Percentiles rank a stretch among this genome's conserved stretches.
Conservation (phyloP, 139 green algal species). For the Micromonas commoda region DNA sequence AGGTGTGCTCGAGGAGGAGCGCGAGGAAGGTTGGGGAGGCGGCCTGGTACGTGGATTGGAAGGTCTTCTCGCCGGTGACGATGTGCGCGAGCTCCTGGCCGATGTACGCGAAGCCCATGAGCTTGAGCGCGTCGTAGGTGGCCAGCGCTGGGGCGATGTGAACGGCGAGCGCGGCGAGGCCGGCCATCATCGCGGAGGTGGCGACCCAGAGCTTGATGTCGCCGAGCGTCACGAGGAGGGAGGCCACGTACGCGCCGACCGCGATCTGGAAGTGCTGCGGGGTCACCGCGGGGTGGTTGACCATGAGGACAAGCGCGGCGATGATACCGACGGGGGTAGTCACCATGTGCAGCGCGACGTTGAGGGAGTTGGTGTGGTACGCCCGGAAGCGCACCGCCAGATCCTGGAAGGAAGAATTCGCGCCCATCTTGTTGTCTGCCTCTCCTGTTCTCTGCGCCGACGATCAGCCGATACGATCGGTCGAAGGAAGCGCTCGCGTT, state of each 20-base stretch:
- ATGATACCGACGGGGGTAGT: slow-evolving; percentile 21
- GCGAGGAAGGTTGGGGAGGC: not conserved
- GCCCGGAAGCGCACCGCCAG: slow-evolving; percentile 1
- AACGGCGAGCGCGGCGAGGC: not conserved
- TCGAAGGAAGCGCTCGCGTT: too few relatives aligned
- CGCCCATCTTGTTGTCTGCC: not conserved
- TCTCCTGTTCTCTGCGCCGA: not conserved
- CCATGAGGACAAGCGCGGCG: not conserved
- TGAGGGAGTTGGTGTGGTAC: slow-evolving; percentile 31
- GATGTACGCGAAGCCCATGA: slow-evolving; percentile 18
- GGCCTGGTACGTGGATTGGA: slow-evolving; percentile 31
- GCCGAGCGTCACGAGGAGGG: not conserved
- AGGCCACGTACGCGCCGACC: not conserved
- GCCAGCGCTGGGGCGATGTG: not conserved
- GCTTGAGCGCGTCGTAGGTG: not conserved
- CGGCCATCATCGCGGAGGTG: not conserved
- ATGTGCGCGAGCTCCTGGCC: slow-evolving; percentile 31
- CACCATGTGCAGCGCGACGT: slow-evolving; percentile 34
- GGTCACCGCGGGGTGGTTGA: not conserved
- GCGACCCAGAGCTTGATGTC: not conserved
- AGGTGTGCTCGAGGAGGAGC: slow-evolving; percentile 28
- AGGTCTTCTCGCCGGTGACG: slow-evolving; percentile 33
- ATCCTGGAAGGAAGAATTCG: slow-evolving; percentile 12
- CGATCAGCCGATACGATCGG: too few relatives aligned
- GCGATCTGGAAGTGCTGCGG: not conserved